Base-by-base conservation (phyloP, 1,139 yeast genomes). In the Pichia sp. region DNA sequence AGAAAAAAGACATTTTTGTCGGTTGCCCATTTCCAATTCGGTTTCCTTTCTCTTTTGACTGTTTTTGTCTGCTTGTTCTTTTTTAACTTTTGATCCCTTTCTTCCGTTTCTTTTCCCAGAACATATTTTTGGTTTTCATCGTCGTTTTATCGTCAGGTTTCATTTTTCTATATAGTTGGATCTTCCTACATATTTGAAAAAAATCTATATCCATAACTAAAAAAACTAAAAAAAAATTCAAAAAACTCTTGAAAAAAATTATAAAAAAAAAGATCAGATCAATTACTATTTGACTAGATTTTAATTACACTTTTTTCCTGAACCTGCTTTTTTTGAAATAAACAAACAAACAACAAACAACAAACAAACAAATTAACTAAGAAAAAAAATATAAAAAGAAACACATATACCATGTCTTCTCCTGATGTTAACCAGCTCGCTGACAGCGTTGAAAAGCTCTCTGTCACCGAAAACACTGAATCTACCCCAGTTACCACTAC, bases 401-500 rank as follows among this genome's bases (percentile, higher is more conserved):
- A 51, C 5, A 10, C 7, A 29, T 45, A 10, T 16, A 45, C 13
- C 36, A 78, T 79, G 83, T 79, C 84, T 66, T 74, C 80, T 66
- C 61, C 71, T 51, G 79, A 75, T 65, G 70, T 78, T 62, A 68
- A 75, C 67, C 80, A 79, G 72, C 69, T 80, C 66, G 75, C 80
- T 69, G 82, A 79, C 69, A 77, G 81, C 56, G 73, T 80, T 72
- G 84, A 79, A 70, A 79, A 80, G 70, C 76, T 80, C 70, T 74
- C 69, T 68, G 69, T 74, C 66, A 74, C 66, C 72, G 70, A 65
- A 57, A 58, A 75, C 52, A 43, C 50, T 32, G 62, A 66, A 50
- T 68, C 62, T 42, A 59, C 69, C 36, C 68, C 70, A 51, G 65
- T 67, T 13, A 63, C 72, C 50, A 68, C 72, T 57, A 66, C 71